These are phyloP conservation scores for Agroathelia rolfsii DNA, from an alignment of 1,284 basidiomycete genomes.

Conservation along the genomic window DNA sequence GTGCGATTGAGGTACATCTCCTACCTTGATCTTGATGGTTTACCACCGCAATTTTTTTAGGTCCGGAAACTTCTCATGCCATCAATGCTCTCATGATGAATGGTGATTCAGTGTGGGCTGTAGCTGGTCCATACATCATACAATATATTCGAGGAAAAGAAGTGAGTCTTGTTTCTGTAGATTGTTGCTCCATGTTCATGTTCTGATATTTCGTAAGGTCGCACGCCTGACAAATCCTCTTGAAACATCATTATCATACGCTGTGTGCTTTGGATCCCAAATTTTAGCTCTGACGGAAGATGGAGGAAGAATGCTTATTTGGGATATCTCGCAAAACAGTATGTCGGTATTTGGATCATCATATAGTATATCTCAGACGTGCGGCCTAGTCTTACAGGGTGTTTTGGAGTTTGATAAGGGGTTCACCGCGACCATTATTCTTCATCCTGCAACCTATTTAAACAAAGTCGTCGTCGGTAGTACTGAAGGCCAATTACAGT, in stretches of 20 bases:
- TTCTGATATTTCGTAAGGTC: constrained; percentile 30
- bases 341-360: constrained; percentile 14
- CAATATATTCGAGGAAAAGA: constrained; percentile 86
- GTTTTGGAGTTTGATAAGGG: constrained; percentile 63
- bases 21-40: constrained; percentile 5
- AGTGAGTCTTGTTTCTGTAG: constrained; percentile 30
- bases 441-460: constrained; percentile 95
- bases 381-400: constrained; percentile 54
- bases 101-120: constrained; percentile 79
- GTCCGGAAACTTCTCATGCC: constrained; percentile 64
- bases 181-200: too few species aligned
- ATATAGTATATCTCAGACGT: too few species aligned
- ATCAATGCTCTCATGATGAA: constrained; percentile 78
- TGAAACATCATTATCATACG: constrained; percentile 44
- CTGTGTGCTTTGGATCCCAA: constrained; percentile 74
- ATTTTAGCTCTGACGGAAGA: constrained; percentile 74
- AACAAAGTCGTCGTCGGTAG: constrained; percentile 92
- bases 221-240: constrained; percentile 53
- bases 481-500: constrained; percentile 71
- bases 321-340: constrained; percentile 64
- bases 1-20: too few species aligned
- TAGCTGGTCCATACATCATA: constrained; percentile 61
- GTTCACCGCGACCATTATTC: constrained; percentile 76
- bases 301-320: constrained; percentile 73
- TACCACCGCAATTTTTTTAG: constrained; percentile 38